Base-by-base conservation (phyloP, 2,329 filamentous ascomycete species). In the Fusarium armeniacum region DNA sequence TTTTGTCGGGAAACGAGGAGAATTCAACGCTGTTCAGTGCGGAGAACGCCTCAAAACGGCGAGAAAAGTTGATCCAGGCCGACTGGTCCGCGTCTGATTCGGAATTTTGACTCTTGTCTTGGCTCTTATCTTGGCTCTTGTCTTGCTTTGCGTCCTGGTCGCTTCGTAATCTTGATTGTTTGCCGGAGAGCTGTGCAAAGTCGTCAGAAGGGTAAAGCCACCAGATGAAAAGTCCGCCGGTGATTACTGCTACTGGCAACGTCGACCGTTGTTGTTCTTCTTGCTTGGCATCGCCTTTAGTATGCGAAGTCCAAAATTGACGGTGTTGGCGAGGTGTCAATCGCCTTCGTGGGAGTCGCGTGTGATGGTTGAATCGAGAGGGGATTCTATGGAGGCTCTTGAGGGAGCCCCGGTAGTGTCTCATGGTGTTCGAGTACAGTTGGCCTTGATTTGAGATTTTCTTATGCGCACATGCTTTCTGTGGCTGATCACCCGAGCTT, bases 1-100 rank as follows among this genome's bases (percentile, higher is more conserved):
- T 77, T 69, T 82, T 85, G 67, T 89, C 87, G 3, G 88, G 83
- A 12, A 89, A 73, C 2, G 76, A 78, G 6, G 81, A 77, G 85
- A 87, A 89, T 74, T 90, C 84, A 5, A 86, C 79, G 69, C 87
- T 84, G 22, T 85, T 83, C 4, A 85, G 76, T 16, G 83, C 77
- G 16, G 88, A 86, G 53, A 93, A 84, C 22, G 83, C 79, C 69
- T 85, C 83, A 62, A 88, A 84, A 22, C 79, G 79, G 20, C 76
- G 78, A 3, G 83, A 76, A 64, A 88, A 87, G 44, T 78, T 78
- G 47, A 78, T 74, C 86, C 85, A 88, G 9, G 85, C 84, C 10
- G 79, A 76, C 41, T 79, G 75, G 41, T 77, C 77, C 15, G 68
- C 65, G 13, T 76, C 44, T 18, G 65, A 63, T 8, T 58, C 67